Base-by-base conservation (phyloP, 2,329 filamentous ascomycete genomes). In the Verticillium nubilum region DNA sequence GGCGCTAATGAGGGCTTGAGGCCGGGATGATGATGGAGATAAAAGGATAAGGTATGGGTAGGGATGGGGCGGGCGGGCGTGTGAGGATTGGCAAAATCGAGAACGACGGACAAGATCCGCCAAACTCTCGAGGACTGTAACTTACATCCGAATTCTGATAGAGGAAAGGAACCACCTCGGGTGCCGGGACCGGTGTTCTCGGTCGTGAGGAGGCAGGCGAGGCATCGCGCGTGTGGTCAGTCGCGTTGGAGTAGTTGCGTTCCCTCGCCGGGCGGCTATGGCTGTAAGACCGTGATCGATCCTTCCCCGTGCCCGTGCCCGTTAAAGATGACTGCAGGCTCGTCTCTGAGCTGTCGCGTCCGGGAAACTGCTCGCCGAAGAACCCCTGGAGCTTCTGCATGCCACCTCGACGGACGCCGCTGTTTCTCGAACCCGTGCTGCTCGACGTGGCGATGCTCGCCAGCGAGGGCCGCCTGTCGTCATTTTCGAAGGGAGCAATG, bases 91-190 rank as follows among this genome's bases (percentile, higher is more conserved):
- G n/a, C n/a, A n/a, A n/a, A n/a, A n/a, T n/a, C n/a, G n/a, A n/a
- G n/a, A n/a, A n/a, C n/a, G n/a, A n/a, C n/a, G n/a, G n/a, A n/a
- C n/a, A n/a, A n/a, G n/a, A n/a, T n/a, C n/a, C n/a, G n/a, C n/a
- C n/a, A n/a, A n/a, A n/a, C n/a, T n/a, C n/a, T n/a, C n/a, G n/a
- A n/a, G n/a, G n/a, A n/a, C n/a, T n/a, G n/a, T n/a, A n/a, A 82
- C 86, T 79, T 73, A 91, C 88, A 78, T 91, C 85, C 65, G 84
- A 84, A 71, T 95, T 91, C 74, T 98, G 95, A 71, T 95, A 98
- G 63, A 96, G 83, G 82, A 97, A 99, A n/a, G 95, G 95, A 42
- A 96, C 95, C 60, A 99, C 92, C 74, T 98, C 94, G 69, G 91
- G 95, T 13, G 91, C 91, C 50, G 91, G 91, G 57, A 92, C 81